Conservation (phyloP, 768 basidiomycete species). For the Trametes coccinea region DNA sequence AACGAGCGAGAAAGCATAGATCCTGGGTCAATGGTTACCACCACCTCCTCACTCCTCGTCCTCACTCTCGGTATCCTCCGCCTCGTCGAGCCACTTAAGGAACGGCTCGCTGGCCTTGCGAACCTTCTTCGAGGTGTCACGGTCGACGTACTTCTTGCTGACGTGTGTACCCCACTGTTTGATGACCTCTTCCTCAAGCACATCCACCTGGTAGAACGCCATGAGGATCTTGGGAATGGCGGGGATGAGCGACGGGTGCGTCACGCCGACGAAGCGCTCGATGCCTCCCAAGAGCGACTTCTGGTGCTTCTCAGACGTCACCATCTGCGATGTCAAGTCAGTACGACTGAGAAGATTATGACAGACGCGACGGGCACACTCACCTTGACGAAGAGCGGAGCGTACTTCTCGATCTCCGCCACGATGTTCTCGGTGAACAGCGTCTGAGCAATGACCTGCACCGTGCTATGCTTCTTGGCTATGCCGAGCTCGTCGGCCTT, state of each 20-base stretch:
- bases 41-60: slow-evolving; percentile 13
- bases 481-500: slow-evolving; percentile 90
- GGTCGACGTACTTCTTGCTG: slow-evolving; percentile 95
- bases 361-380: slow-evolving; percentile 24
- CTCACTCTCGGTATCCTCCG: slow-evolving; percentile 72
- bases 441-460: slow-evolving; percentile 79
- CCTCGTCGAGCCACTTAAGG: slow-evolving; percentile 93
- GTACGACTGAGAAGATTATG: not conserved
- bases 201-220: slow-evolving; percentile 88
- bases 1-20: not conserved
- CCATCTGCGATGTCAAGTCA: slow-evolving; percentile 54
- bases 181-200: slow-evolving; percentile 89
- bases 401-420: slow-evolving; percentile 62
- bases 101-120: slow-evolving; percentile 95
- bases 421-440: slow-evolving; percentile 78
- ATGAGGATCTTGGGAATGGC: slow-evolving; percentile 90
- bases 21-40: not conserved
- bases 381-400: slow-evolving; percentile 77
- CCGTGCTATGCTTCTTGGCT: slow-evolving; percentile 91
- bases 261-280: slow-evolving; percentile 80
- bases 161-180: slow-evolving; percentile 95
- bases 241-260: slow-evolving; percentile 68
- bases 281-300: slow-evolving; percentile 93
- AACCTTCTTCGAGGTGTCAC: slow-evolving; percentile 93
- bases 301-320: slow-evolving; percentile 92